Evolutionary conservation across 192 early-diverging fungal genomes (phyloP).

Genomic region (Dissophora ornata): DNA sequence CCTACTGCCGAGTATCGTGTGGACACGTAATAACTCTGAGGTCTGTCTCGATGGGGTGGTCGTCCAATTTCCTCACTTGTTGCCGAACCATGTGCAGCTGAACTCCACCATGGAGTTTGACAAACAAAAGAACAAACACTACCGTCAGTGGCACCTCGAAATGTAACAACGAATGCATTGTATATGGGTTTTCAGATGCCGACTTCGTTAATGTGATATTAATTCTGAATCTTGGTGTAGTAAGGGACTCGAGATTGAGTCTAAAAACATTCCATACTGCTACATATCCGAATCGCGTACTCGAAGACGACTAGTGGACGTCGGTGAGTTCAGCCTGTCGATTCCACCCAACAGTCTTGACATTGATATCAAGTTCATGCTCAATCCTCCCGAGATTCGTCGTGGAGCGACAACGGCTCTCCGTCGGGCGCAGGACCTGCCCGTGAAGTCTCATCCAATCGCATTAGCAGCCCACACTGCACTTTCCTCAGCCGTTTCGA

Average conservation of each 20-base stretch:
- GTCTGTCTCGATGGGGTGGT: constrained; percentile 17
- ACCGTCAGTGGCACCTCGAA: constrained; percentile 29
- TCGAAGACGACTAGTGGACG: constrained; percentile 9
- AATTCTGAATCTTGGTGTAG: too few species aligned
- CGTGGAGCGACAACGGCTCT: not conserved
- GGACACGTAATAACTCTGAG: constrained; percentile 16
- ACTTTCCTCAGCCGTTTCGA: too few species aligned
- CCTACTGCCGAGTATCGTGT: constrained; percentile 31
- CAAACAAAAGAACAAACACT: not conserved
- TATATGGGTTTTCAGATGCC: too few species aligned
- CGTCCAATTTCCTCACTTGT: constrained; percentile 23
- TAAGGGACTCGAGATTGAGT: constrained; percentile 16
- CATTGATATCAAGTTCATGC: constrained; percentile 18
- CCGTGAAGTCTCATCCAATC: not conserved
- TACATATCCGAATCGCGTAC: not conserved
- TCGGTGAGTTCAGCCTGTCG: constrained; percentile 15
- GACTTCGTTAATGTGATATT: too few species aligned
- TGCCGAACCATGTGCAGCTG: constrained; percentile 29
- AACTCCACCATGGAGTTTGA: constrained; percentile 24
- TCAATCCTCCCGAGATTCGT: not conserved
- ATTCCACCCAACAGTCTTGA: constrained; percentile 35
- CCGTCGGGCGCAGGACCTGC: not conserved
- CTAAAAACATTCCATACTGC: constrained; percentile 11
- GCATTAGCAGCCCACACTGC: not conserved
- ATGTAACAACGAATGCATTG: too few species aligned